Percentiles rank a stretch among this genome's conserved stretches.
Conservation (phyloP, 257 asterid species). For the Voacanga thouarsii region DNA sequence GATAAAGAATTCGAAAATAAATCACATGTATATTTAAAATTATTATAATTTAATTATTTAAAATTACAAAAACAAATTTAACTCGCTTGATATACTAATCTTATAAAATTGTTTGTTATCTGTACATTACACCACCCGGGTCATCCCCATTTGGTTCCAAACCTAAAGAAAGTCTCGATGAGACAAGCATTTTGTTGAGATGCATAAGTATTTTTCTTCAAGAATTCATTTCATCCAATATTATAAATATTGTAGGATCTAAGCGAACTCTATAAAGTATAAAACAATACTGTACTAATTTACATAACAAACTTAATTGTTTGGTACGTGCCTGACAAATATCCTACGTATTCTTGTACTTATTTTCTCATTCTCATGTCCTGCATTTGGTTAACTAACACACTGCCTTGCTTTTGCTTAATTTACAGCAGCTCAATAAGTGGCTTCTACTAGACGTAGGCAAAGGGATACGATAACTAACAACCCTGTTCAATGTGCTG, state of each 20-base stretch:
- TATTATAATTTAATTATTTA: too few species aligned
- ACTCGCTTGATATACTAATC: too few species aligned
- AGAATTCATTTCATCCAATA: background rate
- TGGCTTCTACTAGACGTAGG: background rate
- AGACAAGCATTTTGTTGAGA: background rate
- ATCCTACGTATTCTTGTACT: background rate
- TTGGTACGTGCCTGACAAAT: slow-evolving; percentile 11
- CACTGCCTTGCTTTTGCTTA: background rate
- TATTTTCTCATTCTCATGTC: background rate
- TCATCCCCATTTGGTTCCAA: background rate
- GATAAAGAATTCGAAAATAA: too few species aligned
- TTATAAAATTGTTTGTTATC: too few species aligned
- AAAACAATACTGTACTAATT: background rate
- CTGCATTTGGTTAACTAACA: slow-evolving; percentile 10
- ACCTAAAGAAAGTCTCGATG: background rate
- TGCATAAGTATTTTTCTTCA: background rate
- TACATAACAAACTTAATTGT: slow-evolving; percentile 18
- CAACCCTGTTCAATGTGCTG: slow-evolving; percentile 7
- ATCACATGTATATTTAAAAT: too few species aligned
- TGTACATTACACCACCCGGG: too few species aligned
- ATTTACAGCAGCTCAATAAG: background rate
- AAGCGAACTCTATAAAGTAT: background rate
- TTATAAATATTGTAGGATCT: background rate
- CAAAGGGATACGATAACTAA: slow-evolving; percentile 1
- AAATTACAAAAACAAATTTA: too few species aligned